Evolutionary conservation across 805 yeast genomes (phyloP).

Genomic region (Yarrowia osloensis): DNA sequence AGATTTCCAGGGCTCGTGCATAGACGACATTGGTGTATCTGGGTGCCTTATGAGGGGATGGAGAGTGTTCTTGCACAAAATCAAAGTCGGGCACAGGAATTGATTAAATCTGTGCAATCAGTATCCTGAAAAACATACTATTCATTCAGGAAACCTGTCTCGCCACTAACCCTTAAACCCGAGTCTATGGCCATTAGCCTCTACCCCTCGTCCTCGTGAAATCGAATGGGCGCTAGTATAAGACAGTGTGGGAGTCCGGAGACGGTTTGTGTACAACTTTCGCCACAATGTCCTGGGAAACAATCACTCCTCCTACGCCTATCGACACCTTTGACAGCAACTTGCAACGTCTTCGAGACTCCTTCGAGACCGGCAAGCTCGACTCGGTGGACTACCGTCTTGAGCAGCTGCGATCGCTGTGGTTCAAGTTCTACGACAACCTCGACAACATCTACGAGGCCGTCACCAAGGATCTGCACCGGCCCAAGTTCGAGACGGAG

Average conservation of each 20-base stretch:
- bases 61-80: background rate
- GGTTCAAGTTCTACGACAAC: constrained; percentile 62
- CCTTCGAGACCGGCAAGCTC: constrained; percentile 51
- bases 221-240: background rate
- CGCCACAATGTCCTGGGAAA: constrained; percentile 18
- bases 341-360: constrained; percentile 35
- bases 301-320: constrained; percentile 21
- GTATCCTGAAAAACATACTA: too few relatives aligned
- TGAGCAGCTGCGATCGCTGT: constrained; percentile 65
- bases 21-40: background rate
- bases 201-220: constrained; percentile 27
- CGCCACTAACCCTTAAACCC: background rate
- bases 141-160: background rate
- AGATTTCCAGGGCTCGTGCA: background rate
- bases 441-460: constrained; percentile 58
- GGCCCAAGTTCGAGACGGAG: constrained; percentile 62
- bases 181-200: constrained; percentile 7
- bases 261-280: background rate
- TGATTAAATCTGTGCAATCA: too few relatives aligned
- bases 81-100: too few relatives aligned
- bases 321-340: background rate
- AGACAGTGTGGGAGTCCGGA: background rate
- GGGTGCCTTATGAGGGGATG: background rate
- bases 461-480: constrained; percentile 64
- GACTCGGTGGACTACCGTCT: constrained; percentile 56